Conservation (phyloP, 768 basidiomycete genomes). For the Collybiopsis confluens region DNA sequence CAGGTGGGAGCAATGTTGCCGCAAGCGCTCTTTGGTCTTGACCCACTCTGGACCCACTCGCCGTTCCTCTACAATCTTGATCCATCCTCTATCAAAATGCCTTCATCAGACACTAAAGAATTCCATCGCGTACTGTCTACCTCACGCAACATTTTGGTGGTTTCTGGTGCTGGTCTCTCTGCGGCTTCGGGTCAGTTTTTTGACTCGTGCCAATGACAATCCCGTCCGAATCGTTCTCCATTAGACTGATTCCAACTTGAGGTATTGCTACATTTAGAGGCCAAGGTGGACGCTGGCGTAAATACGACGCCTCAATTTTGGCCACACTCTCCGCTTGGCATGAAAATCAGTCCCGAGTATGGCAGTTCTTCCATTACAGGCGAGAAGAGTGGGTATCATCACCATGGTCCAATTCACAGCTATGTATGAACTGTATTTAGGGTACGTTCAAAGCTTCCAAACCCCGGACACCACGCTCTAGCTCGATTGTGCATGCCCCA, state of each 20-base stretch:
- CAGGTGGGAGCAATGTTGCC: no score
- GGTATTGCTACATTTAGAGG: constrained; percentile 17
- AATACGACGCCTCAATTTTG: constrained; percentile 12
- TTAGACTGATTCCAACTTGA: not conserved
- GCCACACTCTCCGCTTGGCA: constrained; percentile 11
- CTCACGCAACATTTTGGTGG: constrained; percentile 33
- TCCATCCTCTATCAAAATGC: no score
- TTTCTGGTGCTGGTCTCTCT: constrained; percentile 60
- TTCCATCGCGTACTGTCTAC: constrained; percentile 17
- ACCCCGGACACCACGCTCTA: constrained; percentile 22
- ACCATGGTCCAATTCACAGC: not conserved
- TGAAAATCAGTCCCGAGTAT: constrained; percentile 14
- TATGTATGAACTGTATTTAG: not conserved
- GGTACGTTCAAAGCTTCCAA: constrained; percentile 19
- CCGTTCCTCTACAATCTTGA: no score
- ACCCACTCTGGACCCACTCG: no score
- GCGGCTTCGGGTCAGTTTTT: constrained; percentile 52
- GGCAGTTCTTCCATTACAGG: constrained; percentile 17
- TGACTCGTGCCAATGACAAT: not conserved
- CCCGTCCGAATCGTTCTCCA: no score
- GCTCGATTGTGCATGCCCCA: constrained; percentile 12
- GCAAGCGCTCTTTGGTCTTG: no score
- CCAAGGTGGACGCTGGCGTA: constrained; percentile 14
- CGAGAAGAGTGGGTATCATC: constrained; percentile 11
- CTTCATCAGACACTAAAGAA: constrained; percentile 15